A percentile compares a stretch with the other conserved stretches of the same genome.
phyloP scores from a whole-genome alignment of 805 yeast species.

The Komagataella ulmi region DNA sequence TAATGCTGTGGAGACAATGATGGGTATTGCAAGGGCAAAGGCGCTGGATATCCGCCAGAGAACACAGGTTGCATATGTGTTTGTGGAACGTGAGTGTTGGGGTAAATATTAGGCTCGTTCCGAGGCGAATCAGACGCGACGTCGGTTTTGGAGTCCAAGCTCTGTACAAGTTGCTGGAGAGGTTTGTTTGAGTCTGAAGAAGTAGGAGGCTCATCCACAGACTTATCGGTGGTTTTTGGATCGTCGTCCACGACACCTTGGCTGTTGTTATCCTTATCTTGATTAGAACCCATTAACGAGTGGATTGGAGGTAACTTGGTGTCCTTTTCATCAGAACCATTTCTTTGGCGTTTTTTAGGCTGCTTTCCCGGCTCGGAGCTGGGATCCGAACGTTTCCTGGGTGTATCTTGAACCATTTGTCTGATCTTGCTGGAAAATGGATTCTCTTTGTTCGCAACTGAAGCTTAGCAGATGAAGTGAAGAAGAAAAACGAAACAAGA shows the following conservation, averaged over 20 bases:
- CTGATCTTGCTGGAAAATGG: background rate
- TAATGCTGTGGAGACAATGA: background rate
- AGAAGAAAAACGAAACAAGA: background rate
- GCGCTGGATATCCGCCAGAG: background rate
- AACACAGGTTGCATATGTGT: background rate
- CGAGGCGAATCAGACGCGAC: background rate
- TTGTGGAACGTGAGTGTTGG: background rate
- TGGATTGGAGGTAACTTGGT: background rate
- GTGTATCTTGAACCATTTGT: background rate
- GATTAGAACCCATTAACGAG: background rate
- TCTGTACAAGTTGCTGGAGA: background rate
- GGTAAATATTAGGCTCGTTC: background rate
- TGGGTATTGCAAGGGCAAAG: background rate
- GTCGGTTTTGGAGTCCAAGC: background rate
- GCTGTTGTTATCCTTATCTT: background rate
- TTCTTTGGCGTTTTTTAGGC: background rate
- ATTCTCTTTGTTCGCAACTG: background rate
- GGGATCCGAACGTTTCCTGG: background rate
- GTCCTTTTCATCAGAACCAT: background rate
- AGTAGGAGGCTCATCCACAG: background rate
- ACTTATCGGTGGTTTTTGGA: background rate
- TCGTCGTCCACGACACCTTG: background rate
- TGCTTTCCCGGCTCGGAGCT: background rate
- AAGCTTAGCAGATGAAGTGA: background rate
- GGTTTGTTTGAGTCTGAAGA: background rate